Conservation (phyloP, 2,329 filamentous ascomycete species). For the Fusarium tupiense region DNA sequence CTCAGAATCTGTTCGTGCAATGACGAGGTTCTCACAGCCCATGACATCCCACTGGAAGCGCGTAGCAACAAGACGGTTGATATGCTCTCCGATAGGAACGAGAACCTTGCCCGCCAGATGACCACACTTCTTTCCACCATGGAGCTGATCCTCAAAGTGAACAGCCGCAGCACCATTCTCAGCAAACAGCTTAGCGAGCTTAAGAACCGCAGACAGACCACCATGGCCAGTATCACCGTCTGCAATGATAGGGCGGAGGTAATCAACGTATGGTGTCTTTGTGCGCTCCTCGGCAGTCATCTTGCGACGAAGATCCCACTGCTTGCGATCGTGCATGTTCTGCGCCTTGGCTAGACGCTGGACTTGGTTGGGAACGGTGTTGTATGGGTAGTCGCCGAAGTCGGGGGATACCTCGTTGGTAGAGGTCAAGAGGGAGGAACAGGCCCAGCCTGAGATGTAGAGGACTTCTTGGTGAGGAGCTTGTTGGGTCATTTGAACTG, state of each 20-base stretch:
- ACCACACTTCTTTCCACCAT: constrained; percentile 98
- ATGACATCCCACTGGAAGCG: constrained; percentile 99
- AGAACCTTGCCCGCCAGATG: constrained; percentile 96
- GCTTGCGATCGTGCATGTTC: constrained; percentile 94
- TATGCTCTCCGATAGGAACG: constrained; percentile 93
- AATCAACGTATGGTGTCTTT: constrained; percentile 86
- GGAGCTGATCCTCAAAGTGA: constrained; percentile 97
- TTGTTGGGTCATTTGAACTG: constrained; percentile 99
- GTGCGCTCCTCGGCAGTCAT: constrained; percentile 78
- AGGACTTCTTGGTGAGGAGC: constrained; percentile 94
- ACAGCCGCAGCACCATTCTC: constrained; percentile 97
- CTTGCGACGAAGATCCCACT: constrained; percentile 87
- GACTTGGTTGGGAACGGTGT: constrained; percentile 98
- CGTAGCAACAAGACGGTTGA: constrained; percentile 90
- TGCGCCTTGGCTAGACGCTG: constrained; percentile 96
- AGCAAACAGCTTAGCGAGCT: constrained; percentile 96
- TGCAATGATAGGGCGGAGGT: constrained; percentile 92
- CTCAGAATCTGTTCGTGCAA: constrained; percentile 95
- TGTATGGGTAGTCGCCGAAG: constrained; percentile 99
- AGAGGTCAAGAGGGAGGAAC: constrained; percentile 88
- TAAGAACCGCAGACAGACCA: constrained; percentile 90
- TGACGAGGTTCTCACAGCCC: constrained; percentile 93
- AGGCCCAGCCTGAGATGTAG: constrained; percentile 97
- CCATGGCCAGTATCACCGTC: constrained; percentile 97
- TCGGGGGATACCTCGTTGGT: constrained; percentile 98